These are phyloP conservation scores for Gonapodya prolifera DNA, from an alignment of 192 early-diverging fungal species.

Conservation along the genomic window DNA sequence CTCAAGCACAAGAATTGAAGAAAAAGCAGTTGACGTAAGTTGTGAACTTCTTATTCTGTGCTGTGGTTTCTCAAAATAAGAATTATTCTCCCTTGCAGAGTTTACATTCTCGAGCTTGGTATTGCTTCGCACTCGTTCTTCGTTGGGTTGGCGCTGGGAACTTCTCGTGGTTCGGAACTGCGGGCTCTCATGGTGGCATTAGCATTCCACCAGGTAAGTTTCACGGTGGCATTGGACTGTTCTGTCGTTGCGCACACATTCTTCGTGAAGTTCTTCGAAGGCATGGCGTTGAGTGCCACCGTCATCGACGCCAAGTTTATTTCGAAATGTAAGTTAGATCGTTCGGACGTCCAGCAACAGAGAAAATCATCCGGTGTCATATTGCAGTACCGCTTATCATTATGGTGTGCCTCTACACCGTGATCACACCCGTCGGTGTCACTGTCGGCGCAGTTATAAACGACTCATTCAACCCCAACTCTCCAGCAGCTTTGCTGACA, in stretches of 20 bases:
- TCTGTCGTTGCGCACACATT: background rate
- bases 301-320: background rate
- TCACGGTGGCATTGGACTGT: background rate
- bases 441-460: conserved; percentile 63
- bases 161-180: conserved; percentile 38
- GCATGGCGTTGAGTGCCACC: conserved; percentile 20
- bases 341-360: background rate
- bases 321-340: background rate
- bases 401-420: conserved; percentile 34
- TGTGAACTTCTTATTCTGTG: conserved; percentile 13
- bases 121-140: conserved; percentile 66
- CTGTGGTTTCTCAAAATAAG: conserved; percentile 21
- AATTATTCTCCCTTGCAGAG: no score
- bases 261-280: conserved; percentile 51
- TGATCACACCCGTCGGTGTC: conserved; percentile 75
- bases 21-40: conserved; percentile 12
- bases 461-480: conserved; percentile 39
- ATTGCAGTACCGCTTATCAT: background rate
- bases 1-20: conserved; percentile 1
- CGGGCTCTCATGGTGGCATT: conserved; percentile 47
- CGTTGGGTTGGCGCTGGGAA: conserved; percentile 56
- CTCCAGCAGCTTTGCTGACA: conserved; percentile 35
- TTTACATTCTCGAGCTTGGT: conserved; percentile 63
- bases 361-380: background rate
- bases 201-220: conserved; percentile 38